Conservation (phyloP, 768 basidiomycete genomes). For the Hygrocybe punicea region DNA sequence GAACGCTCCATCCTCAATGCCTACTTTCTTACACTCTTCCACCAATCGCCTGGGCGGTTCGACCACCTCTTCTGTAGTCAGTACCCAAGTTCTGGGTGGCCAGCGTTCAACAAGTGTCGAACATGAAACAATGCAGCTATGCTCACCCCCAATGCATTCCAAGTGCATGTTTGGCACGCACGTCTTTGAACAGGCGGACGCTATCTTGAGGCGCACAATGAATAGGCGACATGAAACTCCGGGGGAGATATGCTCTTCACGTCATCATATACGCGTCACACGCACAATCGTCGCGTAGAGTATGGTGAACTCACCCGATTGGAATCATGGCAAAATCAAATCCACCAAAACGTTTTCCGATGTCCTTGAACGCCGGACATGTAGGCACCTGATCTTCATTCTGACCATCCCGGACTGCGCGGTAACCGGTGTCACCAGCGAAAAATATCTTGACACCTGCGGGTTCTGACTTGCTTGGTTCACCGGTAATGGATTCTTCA, state of each 20-base stretch:
- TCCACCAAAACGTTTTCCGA: constrained; percentile 58
- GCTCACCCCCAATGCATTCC: constrained; percentile 71
- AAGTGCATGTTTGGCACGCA: constrained; percentile 54
- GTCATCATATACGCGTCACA: constrained; percentile 9
- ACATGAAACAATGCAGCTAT: background rate
- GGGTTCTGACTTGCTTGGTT: constrained; percentile 34
- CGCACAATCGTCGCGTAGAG: background rate
- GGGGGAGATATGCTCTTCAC: constrained; percentile 56
- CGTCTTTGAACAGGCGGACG: constrained; percentile 62
- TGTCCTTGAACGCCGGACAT: constrained; percentile 72
- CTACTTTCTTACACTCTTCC: constrained; percentile 49
- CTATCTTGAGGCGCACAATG: constrained; percentile 68
- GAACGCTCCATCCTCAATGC: constrained; percentile 55
- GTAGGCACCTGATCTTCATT: constrained; percentile 50
- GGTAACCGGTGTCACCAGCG: constrained; percentile 68
- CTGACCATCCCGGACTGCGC: constrained; percentile 44
- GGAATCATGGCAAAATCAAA: constrained; percentile 72
- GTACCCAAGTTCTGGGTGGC: constrained; percentile 46
- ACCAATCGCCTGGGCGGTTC: constrained; percentile 58
- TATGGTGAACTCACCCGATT: constrained; percentile 49
- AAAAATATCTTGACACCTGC: constrained; percentile 48
- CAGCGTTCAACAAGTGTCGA: background rate
- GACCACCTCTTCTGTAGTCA: constrained; percentile 52
- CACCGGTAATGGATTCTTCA: constrained; percentile 33
- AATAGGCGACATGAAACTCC: constrained; percentile 54